Base-by-base conservation (phyloP, 2,329 filamentous ascomycete species). In the Sclerotinia borealis region DNA sequence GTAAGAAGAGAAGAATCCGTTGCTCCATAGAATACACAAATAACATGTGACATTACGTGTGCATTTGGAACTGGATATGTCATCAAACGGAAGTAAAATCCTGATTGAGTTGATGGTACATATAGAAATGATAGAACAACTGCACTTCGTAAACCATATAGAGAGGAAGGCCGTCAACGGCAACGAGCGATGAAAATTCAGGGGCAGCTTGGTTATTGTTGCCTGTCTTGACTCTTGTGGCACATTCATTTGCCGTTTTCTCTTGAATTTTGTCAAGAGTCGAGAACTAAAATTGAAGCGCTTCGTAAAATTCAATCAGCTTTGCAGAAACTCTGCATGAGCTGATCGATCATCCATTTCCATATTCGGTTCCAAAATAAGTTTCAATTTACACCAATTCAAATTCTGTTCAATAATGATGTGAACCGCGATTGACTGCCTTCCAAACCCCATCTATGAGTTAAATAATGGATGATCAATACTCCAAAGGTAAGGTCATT, bases 381-480 rank as follows among this genome's bases (percentile, higher is more conserved):
- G 27, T 34, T 34, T 25, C 27, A 43, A 43, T 19, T 31, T 22
- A 34, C 36, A n/a, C 15, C 36, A 25, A 45, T 34, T 45, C 29
- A 34, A 45, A 45, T 19, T 56, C 27, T 17, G 54, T 45, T 43
- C 39, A 43, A n/a, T n/a, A n/a, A n/a, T n/a, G 37, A 45, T 43
- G 52, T 56, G 52, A 41, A 45, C 52, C 39, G 52, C 34, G 52
- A 56, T 56, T 56, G 41, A 45, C 15, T 27, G 27, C 45, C 45
- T 45, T 56, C 8, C 13, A 45, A 45, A 45, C 39, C 54, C 54
- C 54, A 56, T 56, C 39, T 56, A 34, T 11, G 19, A 45, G 8
- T 29, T 31, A 17, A 17, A 10, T 1, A 15, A 13, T 11, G 31
- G 37, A 31, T 41, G 54, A 45, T 58, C 39, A 19, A 56, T 31